Conservation (phyloP, 2,329 filamentous ascomycete species). For the Monosporascus sp. region DNA sequence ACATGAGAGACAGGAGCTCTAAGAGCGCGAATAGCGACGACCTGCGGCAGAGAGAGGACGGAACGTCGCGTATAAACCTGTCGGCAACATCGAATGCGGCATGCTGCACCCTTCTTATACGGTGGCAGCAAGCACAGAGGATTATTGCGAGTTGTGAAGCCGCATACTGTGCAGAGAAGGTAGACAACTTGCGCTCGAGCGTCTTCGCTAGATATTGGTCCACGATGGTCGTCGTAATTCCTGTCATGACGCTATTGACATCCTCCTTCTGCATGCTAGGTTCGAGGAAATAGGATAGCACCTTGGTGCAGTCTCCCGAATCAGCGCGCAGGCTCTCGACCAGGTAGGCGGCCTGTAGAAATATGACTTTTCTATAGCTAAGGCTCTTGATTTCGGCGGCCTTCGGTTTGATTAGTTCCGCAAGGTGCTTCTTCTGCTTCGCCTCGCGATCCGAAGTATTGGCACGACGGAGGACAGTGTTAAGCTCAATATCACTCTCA, state of each 20-base stretch:
- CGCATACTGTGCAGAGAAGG: constrained; percentile 88
- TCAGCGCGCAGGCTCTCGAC: constrained; percentile 85
- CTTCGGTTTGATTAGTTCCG: constrained; percentile 67
- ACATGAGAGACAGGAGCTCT: constrained; percentile 90
- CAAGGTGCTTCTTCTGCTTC: constrained; percentile 75
- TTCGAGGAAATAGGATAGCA: constrained; percentile 90
- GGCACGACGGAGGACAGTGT: constrained; percentile 84
- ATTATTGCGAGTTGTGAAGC: constrained; percentile 81
- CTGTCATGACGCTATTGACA: constrained; percentile 60
- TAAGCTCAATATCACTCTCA: constrained; percentile 95
- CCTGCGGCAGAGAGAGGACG: constrained; percentile 84
- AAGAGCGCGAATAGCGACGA: constrained; percentile 87
- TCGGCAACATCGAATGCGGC: constrained; percentile 80
- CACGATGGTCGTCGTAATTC: constrained; percentile 62
- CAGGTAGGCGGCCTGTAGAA: constrained; percentile 83
- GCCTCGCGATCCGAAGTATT: constrained; percentile 73
- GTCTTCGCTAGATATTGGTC: constrained; percentile 75
- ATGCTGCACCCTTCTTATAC: constrained; percentile 85
- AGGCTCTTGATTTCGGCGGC: constrained; percentile 74
- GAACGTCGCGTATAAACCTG: constrained; percentile 76
- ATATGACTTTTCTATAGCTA: constrained; percentile 86
- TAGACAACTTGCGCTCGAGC: constrained; percentile 62
- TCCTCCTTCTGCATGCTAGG: constrained; percentile 68
- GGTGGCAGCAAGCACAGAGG: constrained; percentile 86
- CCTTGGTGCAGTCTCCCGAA: constrained; percentile 83